Evolutionary conservation across 208 protist genomes (phyloP), one percentile per base, ranked within the genome.

Genomic region (Leishmania tropica): DNA sequence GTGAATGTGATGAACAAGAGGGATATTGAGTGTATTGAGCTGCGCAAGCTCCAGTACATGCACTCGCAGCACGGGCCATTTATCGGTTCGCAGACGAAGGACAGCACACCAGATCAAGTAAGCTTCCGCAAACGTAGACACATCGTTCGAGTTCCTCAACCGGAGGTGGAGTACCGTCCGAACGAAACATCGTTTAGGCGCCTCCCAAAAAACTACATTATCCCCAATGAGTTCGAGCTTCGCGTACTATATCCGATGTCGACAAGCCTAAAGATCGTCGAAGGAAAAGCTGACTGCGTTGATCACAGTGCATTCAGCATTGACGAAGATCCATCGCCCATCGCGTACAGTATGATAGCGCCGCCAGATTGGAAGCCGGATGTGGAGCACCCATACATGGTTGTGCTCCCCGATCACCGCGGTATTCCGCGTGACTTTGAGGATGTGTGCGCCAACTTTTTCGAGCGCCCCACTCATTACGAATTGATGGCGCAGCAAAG

Each of bases 391-490:
- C 94, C 92, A 28, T 97, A 94, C 78, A 93, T 97, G 89, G 90
- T 97, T 24, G 92, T 95, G 11, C 85, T 96, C 15, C 88, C 92
- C 1, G 92, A 97, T 76, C 91, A 96, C 76, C 76, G 92, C 28
- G 94, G 94, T 45, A 82, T 95, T 67, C 85, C 88, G 17, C 85
- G 90, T 1, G 94, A 97, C 81, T 97, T 97, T 87, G 94, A 96
- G 76, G 94, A 97, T 79, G 91, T 97, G 28, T 97, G 94, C 76
- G 94, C 92, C 2, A 93, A 95, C 76, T 96, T 97, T 67, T 97
- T 97, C 85, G 92, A 97, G 79, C 85, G 94, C 0, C 92, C 94
- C 0, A 71, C 83, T 24, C 92, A 96, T 71, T 83, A 84, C 28
- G 85, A 94, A 73, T 64, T 94, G 37, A 96, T 97, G 92, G 2